These are phyloP conservation scores for Noccaea bulbosa DNA, from an alignment of 345 rosid species.

Conservation along the genomic window DNA sequence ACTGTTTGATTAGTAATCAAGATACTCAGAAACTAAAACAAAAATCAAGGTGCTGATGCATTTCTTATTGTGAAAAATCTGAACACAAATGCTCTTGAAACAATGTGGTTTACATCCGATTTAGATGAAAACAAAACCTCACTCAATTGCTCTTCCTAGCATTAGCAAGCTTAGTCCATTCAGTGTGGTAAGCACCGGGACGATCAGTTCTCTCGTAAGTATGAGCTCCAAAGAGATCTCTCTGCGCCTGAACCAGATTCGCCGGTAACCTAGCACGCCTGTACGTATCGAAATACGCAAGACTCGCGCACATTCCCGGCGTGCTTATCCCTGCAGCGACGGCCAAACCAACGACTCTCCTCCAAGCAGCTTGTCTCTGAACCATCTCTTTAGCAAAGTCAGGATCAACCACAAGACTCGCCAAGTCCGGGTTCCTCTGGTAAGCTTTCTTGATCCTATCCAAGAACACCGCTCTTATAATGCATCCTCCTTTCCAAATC, in stretches of 20 bases:
- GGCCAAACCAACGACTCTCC: conserved; percentile 95
- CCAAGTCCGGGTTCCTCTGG: conserved; percentile 83
- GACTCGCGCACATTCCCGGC: conserved; percentile 97
- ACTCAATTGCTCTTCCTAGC: conserved; percentile 60
- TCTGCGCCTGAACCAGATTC: conserved; percentile 95
- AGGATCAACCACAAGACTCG: conserved; percentile 89
- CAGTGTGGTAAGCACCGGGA: conserved; percentile 79
- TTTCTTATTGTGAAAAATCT: conserved; percentile 38
- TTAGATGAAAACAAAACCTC: conserved; percentile 36
- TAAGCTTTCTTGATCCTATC: conserved; percentile 98
- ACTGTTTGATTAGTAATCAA: too few relatives aligned
- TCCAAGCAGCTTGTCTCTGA: conserved; percentile 98
- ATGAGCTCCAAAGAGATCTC: conserved; percentile 97
- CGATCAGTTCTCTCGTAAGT: conserved; percentile 93
- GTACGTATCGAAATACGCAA: conserved; percentile 90
- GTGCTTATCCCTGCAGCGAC: conserved; percentile 91
- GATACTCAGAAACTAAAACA: not conserved
- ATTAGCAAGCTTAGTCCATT: conserved; percentile 88
- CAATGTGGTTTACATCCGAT: conserved; percentile 23
- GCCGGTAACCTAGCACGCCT: conserved; percentile 91
- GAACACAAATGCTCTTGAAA: conserved; percentile 34
- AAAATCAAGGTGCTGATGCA: conserved; percentile 19
- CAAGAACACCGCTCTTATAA: conserved; percentile 91
- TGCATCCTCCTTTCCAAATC: conserved; percentile 99
- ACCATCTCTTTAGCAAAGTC: conserved; percentile 98